These are phyloP conservation scores for Dactylellina parvicollis DNA, from an alignment of 2,329 filamentous ascomycete species.

Conservation along the genomic window DNA sequence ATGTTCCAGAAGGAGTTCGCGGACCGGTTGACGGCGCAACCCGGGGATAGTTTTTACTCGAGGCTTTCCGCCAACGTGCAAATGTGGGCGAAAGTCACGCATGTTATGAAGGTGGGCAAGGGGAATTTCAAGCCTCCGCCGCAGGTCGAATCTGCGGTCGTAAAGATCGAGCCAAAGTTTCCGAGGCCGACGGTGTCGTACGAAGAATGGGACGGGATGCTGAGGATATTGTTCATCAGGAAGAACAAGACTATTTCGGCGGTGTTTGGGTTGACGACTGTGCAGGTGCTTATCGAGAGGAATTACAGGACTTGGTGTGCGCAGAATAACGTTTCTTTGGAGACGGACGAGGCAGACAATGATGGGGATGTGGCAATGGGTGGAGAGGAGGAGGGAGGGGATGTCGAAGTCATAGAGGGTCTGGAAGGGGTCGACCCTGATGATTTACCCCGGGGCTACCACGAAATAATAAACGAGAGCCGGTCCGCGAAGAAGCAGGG, in stretches of 20 bases:
- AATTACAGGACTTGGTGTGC: conserved; percentile 94
- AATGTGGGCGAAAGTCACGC: conserved; percentile 80
- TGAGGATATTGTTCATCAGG: conserved; percentile 82
- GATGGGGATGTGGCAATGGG: conserved; percentile 51
- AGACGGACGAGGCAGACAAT: conserved; percentile 59
- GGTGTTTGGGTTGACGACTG: conserved; percentile 78
- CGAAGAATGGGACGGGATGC: conserved; percentile 92
- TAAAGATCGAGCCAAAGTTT: conserved; percentile 86
- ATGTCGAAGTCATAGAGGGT: conserved; percentile 66
- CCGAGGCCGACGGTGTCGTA: conserved; percentile 88
- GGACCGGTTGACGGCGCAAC: conserved; percentile 84
- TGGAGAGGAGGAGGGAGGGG: conserved; percentile 36
- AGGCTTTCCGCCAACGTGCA: conserved; percentile 92
- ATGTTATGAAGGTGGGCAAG: conserved; percentile 76
- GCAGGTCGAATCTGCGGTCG: conserved; percentile 88
- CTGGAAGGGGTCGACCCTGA: conserved; percentile 66
- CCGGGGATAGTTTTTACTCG: conserved; percentile 88
- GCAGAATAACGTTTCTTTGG: conserved; percentile 72
- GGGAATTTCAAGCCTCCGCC: conserved; percentile 98
- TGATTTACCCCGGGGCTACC: conserved; percentile 61
- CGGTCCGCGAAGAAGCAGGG: conserved; percentile 61
- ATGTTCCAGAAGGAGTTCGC: conserved; percentile 98
- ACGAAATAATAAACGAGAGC: conserved; percentile 63
- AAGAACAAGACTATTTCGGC: conserved; percentile 91
- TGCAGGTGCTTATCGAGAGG: conserved; percentile 81